Evolutionary conservation across 306 rosid genomes (phyloP).

Genomic region (Senna tora): DNA sequence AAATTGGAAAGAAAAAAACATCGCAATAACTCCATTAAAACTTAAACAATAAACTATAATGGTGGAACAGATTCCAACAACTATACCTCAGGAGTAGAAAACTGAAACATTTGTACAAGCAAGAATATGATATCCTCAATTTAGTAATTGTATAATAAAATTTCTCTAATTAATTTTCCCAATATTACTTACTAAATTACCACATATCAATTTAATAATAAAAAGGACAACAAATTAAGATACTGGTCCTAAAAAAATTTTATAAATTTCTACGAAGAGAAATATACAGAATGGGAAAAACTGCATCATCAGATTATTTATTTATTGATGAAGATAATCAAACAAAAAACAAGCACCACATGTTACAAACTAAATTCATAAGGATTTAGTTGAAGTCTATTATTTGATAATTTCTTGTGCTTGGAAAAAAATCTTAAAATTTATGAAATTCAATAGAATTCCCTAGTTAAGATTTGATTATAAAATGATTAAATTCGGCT

Average conservation of each 20-base stretch:
- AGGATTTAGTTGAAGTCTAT: neutral
- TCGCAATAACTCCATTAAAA: slow-evolving; percentile 1
- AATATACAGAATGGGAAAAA: slow-evolving; percentile 9
- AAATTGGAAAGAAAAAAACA: neutral
- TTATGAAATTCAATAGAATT: neutral
- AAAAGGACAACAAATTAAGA: slow-evolving; percentile 27
- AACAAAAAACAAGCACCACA: slow-evolving; percentile 18
- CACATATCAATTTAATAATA: slow-evolving; percentile 15
- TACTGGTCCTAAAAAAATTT: neutral
- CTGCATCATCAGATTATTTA: slow-evolving; percentile 14
- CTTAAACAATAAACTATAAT: slow-evolving; percentile 14
- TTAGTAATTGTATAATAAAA: neutral
- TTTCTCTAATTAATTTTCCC: neutral
- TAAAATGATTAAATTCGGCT: neutral
- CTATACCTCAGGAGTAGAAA: neutral
- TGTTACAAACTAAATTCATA: neutral
- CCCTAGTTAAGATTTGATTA: neutral
- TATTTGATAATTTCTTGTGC: neutral
- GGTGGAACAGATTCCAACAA: neutral
- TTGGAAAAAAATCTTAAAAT: neutral
- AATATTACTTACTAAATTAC: neutral
- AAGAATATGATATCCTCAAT: neutral
- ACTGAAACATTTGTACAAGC: neutral
- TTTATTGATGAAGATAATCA: slow-evolving; percentile 22
- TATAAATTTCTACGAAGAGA: slow-evolving; percentile 8